Evolutionary conservation across 306 rosid species (phyloP).

Genomic region (Aeschynomene evenia): DNA sequence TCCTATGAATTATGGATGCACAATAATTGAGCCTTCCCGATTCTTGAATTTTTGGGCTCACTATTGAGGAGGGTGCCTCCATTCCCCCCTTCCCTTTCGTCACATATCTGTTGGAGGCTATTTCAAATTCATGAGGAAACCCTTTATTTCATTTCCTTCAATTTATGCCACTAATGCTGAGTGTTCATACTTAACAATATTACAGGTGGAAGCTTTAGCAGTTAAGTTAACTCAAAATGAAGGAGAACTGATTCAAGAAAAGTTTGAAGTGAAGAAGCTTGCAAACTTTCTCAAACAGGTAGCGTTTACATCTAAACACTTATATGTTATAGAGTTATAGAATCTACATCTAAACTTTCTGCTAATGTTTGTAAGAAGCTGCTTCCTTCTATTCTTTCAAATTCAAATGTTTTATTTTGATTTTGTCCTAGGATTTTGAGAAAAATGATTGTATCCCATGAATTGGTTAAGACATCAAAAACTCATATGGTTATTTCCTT

Average conservation of each 20-base stretch:
- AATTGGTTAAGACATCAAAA: conserved; percentile 13
- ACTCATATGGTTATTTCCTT: conserved; percentile 14
- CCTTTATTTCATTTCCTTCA: not conserved
- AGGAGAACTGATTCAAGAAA: conserved; percentile 97
- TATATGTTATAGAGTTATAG: conserved; percentile 5
- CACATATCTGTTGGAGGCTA: not conserved
- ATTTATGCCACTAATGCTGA: conserved; percentile 10
- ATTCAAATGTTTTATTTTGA: not conserved
- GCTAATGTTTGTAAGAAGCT: conserved; percentile 2
- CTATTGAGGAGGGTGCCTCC: not conserved
- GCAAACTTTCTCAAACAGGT: conserved; percentile 96
- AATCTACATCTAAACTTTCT: conserved; percentile 12
- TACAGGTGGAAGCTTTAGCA: conserved; percentile 96
- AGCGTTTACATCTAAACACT: not conserved
- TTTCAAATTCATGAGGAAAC: conserved; percentile 9
- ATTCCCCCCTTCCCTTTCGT: not conserved
- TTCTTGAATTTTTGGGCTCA: not conserved
- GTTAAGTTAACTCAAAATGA: conserved; percentile 95
- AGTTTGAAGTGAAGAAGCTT: conserved; percentile 96
- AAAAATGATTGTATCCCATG: conserved; percentile 11
- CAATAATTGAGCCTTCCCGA: conserved; percentile 4
- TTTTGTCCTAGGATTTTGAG: not conserved
- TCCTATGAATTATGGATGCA: not conserved
- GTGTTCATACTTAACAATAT: conserved; percentile 9
- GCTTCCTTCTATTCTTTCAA: conserved; percentile 1